These are phyloP conservation scores for Camelina sativa DNA, from an alignment of 345 rosid species.

Conservation along the genomic window DNA sequence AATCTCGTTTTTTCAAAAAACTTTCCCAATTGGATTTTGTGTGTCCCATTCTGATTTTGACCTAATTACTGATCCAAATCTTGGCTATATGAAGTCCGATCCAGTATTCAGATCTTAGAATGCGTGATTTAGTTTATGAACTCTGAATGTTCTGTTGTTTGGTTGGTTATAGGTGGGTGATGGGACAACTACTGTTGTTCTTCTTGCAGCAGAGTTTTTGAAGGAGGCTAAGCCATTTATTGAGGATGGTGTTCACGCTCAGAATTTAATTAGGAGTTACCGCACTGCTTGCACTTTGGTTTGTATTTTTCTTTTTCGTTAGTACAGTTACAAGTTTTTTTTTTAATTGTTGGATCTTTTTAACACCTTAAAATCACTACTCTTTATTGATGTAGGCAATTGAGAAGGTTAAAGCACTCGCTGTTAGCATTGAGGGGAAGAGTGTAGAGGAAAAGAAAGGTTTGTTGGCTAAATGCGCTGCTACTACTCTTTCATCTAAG, in stretches of 20 bases:
- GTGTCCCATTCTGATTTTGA: background rate
- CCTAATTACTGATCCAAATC: constrained; percentile 5
- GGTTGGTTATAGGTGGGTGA: constrained; percentile 84
- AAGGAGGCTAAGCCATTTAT: constrained; percentile 97
- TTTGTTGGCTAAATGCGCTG: constrained; percentile 88
- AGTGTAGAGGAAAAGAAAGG: constrained; percentile 90
- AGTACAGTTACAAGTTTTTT: background rate
- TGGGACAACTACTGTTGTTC: constrained; percentile 96
- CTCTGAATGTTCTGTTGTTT: constrained; percentile 17
- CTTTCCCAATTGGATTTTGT: background rate
- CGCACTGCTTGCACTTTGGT: constrained; percentile 83
- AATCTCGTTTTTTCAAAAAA: background rate
- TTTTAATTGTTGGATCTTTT: background rate
- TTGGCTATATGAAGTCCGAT: constrained; percentile 21
- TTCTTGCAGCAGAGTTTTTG: constrained; percentile 91
- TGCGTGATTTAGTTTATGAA: constrained; percentile 7
- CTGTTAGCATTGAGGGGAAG: constrained; percentile 91
- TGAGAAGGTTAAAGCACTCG: constrained; percentile 79
- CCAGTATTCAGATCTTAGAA: constrained; percentile 29
- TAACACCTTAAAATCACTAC: background rate
- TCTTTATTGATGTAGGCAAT: constrained; percentile 58
- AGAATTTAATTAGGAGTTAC: constrained; percentile 87
- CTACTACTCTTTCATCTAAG: constrained; percentile 93
- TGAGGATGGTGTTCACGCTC: constrained; percentile 97
- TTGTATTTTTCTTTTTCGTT: constrained; percentile 16